phyloP scores from a whole-genome alignment of 2,329 filamentous ascomycete species.

The Colletotrichum plurivorum region DNA sequence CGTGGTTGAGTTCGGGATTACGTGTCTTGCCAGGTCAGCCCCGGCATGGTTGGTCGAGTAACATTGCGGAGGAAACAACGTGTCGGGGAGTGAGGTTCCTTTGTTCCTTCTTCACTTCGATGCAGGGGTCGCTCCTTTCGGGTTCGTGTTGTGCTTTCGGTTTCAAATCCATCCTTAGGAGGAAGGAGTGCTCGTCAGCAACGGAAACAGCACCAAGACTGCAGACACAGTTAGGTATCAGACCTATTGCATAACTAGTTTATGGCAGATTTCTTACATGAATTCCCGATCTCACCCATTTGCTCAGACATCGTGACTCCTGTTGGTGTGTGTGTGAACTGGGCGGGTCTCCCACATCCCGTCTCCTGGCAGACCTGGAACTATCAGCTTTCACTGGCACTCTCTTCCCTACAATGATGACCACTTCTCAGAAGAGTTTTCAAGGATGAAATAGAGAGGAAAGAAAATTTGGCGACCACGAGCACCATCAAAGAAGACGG shows the following conservation, averaged over 20 bases:
- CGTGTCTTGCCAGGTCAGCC: background rate
- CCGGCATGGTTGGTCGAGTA: background rate
- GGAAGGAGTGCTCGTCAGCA: slow-evolving; percentile 16
- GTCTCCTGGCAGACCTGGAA: background rate
- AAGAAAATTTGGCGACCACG: too few relatives aligned
- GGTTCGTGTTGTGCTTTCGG: slow-evolving; percentile 8
- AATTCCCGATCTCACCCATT: background rate
- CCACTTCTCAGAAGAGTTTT: too few relatives aligned
- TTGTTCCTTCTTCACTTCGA: background rate
- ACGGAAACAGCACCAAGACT: slow-evolving; percentile 7
- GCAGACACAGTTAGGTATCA: slow-evolving; percentile 15
- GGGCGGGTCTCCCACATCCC: slow-evolving; percentile 8
- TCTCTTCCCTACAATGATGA: too few relatives aligned
- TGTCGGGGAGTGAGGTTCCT: background rate
- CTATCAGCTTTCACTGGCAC: too few relatives aligned
- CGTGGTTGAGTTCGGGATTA: too few relatives aligned
- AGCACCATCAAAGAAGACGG: too few relatives aligned
- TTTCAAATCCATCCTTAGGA: slow-evolving; percentile 3
- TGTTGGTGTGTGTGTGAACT: background rate
- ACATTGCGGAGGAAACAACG: background rate
- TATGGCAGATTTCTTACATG: background rate
- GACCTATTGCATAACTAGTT: slow-evolving; percentile 1
- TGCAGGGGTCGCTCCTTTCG: slow-evolving; percentile 30
- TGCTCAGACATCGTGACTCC: background rate
- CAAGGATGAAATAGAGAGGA: too few relatives aligned